Evolutionary conservation across 2,329 filamentous ascomycete species (phyloP), one percentile per base, ranked within the genome.

Genomic region (Aspergillus terreus): DNA sequence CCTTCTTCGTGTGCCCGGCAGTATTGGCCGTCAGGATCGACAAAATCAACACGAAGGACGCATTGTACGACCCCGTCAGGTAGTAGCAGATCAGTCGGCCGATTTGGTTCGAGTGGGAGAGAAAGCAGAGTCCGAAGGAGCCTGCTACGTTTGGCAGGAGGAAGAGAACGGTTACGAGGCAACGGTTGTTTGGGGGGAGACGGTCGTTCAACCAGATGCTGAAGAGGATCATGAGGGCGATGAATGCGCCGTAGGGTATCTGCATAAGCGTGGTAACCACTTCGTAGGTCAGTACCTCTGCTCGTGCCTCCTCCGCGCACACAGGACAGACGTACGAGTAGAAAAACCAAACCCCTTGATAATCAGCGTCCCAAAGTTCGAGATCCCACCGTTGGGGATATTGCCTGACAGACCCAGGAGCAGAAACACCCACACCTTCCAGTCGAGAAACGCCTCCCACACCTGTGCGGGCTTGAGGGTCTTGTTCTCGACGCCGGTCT

Each of bases 401-500:
- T 63, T 58, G 0, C 75, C 78, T 2, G 79, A 64, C 4, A 84
- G 54, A 19, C 77, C 74, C 19, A 85, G 75, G 2, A 69, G 70
- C 51, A 82, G 75, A 43, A 85, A 74, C 44, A 84, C 68, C 81
- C 81, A 85, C 0, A 81, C 82, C 63, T 85, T 84, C 3, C 79
- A 80, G 56, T 84, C 82, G 9, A 71, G 48, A 0, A 84, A 62
- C 45, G 80, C 82, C 63, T 85, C 82, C 4, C 65, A 52, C 25
- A 76, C 66, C 59, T 85, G 82, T 2, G 75, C 68, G 71, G 75
- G 76, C 47, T 71, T 74, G 9, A 58, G 63, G 10, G 77, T 74
- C 11, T 50, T 35, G 19, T 58, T 53, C 9, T 55, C 58, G 6
- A 44, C 53, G 9, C 57, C 57, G 14, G 57, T 59, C 10, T 55